Evolutionary conservation across 1,139 yeast genomes (phyloP).

Genomic region (Blastobotrys indianensis): DNA sequence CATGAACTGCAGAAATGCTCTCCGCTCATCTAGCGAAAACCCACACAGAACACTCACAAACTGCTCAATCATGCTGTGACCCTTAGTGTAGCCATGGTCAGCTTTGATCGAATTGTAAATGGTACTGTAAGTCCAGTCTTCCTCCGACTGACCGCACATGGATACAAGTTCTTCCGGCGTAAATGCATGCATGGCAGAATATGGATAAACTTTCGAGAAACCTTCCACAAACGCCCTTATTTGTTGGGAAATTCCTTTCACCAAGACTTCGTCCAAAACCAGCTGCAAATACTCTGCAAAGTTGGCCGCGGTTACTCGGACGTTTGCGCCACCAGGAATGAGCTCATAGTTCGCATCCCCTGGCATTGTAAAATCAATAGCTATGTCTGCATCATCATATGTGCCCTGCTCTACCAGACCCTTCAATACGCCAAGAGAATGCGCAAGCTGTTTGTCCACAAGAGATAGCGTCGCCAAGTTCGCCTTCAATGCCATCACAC

Average conservation of each 20-base stretch:
- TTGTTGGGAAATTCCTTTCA: conserved; percentile 60
- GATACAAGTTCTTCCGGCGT: conserved; percentile 66
- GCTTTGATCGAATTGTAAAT: conserved; percentile 62
- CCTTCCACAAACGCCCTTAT: conserved; percentile 70
- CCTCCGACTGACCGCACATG: conserved; percentile 68
- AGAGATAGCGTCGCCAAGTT: conserved; percentile 40
- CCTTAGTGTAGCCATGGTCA: conserved; percentile 83
- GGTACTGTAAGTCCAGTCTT: conserved; percentile 73
- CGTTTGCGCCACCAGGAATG: conserved; percentile 48
- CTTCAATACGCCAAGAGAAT: conserved; percentile 51
- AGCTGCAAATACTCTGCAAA: conserved; percentile 51
- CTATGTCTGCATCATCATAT: conserved; percentile 46
- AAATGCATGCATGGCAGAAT: conserved; percentile 62
- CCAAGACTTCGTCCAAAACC: conserved; percentile 58
- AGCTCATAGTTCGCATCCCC: conserved; percentile 65
- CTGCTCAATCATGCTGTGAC: conserved; percentile 56
- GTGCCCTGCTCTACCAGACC: conserved; percentile 37
- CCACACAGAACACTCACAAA: conserved; percentile 55
- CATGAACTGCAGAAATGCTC: conserved; percentile 76
- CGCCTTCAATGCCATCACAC: conserved; percentile 20
- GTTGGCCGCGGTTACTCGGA: conserved; percentile 48
- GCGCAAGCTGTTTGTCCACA: conserved; percentile 58
- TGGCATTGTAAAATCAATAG: conserved; percentile 66
- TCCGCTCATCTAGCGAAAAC: conserved; percentile 50
- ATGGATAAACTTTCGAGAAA: conserved; percentile 79